Conservation (phyloP, 1,284 basidiomycete genomes). For the Cerrena zonata region DNA sequence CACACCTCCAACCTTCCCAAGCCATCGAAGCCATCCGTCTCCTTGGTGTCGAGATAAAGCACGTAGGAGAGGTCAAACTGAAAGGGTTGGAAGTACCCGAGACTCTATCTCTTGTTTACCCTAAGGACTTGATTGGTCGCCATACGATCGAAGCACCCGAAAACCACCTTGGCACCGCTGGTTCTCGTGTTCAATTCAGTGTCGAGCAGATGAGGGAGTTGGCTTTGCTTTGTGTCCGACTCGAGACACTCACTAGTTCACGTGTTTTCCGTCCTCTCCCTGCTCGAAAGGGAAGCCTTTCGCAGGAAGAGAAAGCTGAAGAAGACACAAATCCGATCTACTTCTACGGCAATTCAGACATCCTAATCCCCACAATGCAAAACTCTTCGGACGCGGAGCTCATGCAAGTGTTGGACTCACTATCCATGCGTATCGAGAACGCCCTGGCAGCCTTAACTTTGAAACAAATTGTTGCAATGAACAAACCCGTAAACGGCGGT, state of each 20-base stretch:
- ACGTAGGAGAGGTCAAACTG: slow-evolving; percentile 85
- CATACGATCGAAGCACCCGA: slow-evolving; percentile 43
- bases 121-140: slow-evolving; percentile 70
- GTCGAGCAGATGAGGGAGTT: slow-evolving; percentile 77
- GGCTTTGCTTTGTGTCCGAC: slow-evolving; percentile 70
- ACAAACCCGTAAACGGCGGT: slow-evolving; percentile 15
- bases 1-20: slow-evolving; percentile 46
- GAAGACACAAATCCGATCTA: slow-evolving; percentile 30
- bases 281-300: slow-evolving; percentile 44
- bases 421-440: slow-evolving; percentile 78
- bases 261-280: slow-evolving; percentile 54
- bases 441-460: slow-evolving; percentile 57
- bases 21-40: slow-evolving; percentile 70
- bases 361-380: slow-evolving; percentile 71
- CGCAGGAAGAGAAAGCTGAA: slow-evolving; percentile 28
- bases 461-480: slow-evolving; percentile 19
- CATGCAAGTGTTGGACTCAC: slow-evolving; percentile 66
- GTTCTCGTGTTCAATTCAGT: slow-evolving; percentile 61
- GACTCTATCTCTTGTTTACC: slow-evolving; percentile 80
- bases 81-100: slow-evolving; percentile 93
- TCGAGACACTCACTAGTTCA: slow-evolving; percentile 74
- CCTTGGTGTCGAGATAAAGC: slow-evolving; percentile 70
- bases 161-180: slow-evolving; percentile 36
- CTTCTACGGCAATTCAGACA: slow-evolving; percentile 55
- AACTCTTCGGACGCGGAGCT: slow-evolving; percentile 76